These are phyloP conservation scores for Pseudogymnoascus verrucosus DNA, from an alignment of 2,329 filamentous ascomycete species.

Conservation along the genomic window DNA sequence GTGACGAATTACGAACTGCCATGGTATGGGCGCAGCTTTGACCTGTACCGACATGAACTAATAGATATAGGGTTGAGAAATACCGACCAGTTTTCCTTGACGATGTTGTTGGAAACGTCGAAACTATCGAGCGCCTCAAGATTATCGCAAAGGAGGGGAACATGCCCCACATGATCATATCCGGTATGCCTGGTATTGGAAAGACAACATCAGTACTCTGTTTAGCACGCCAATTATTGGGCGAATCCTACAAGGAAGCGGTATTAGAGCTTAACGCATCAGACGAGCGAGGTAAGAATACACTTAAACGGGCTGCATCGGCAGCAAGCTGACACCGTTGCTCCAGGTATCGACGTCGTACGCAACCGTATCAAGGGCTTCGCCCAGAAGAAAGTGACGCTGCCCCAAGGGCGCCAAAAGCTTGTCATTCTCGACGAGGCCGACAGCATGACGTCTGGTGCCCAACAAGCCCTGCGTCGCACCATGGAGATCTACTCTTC, in stretches of 20 bases:
- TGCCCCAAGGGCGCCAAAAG: constrained; percentile 86
- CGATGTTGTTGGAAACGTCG: constrained; percentile 94
- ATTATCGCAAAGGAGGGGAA: constrained; percentile 98
- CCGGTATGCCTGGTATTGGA: constrained; percentile 97
- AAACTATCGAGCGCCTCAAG: constrained; percentile 93
- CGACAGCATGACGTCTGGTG: constrained; percentile 95
- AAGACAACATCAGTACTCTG: constrained; percentile 96
- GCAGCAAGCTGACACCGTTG: neutral
- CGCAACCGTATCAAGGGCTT: constrained; percentile 97
- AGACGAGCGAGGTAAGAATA: constrained; percentile 68
- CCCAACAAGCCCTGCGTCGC: constrained; percentile 85
- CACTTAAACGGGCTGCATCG: neutral
- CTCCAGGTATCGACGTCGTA: constrained; percentile 83
- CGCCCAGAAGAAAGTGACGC: constrained; percentile 96
- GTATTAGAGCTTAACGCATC: constrained; percentile 94
- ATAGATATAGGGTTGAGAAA: constrained; percentile 77
- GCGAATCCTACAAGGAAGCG: constrained; percentile 93
- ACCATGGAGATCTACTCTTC: constrained; percentile 99
- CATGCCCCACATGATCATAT: constrained; percentile 98
- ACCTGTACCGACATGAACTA: constrained; percentile 18
- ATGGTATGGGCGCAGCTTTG: constrained; percentile 45
- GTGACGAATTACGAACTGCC: constrained; percentile 63
- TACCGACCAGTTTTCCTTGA: constrained; percentile 92
- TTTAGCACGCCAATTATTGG: constrained; percentile 82
- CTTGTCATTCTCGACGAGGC: constrained; percentile 96